Evolutionary conservation across 495 filamentous ascomycete species (phyloP).

Genomic region (Penicillium pulvis): DNA sequence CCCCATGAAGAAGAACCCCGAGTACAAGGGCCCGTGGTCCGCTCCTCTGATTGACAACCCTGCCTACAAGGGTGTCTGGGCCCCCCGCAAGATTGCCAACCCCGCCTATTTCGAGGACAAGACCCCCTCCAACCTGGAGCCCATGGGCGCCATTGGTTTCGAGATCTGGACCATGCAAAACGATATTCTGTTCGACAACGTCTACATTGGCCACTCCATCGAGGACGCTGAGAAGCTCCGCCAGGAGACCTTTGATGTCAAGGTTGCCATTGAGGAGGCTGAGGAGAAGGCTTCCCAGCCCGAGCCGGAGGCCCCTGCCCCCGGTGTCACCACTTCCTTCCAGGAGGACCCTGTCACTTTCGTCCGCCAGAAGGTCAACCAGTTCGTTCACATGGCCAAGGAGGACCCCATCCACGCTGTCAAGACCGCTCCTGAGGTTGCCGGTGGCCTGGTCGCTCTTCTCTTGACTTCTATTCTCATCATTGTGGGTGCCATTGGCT

Average conservation of each 20-base stretch:
- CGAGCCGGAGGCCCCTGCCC: conserved; percentile 65
- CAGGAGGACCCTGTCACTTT: conserved; percentile 87
- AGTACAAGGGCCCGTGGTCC: conserved; percentile 98
- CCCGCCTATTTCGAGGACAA: conserved; percentile 98
- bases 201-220: conserved; percentile 98
- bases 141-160: conserved; percentile 97
- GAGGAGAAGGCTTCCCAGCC: conserved; percentile 83
- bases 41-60: conserved; percentile 97
- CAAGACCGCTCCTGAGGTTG: conserved; percentile 89
- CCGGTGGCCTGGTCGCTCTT: conserved; percentile 72
- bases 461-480: conserved; percentile 68
- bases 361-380: conserved; percentile 87
- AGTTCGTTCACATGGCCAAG: conserved; percentile 83
- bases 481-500: conserved; percentile 58
- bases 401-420: conserved; percentile 86
- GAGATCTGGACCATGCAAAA: conserved; percentile 99
- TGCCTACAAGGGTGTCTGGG: conserved; percentile 95
- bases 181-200: conserved; percentile 99
- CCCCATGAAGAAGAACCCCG: conserved; percentile 94
- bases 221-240: conserved; percentile 91
- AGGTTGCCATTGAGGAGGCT: conserved; percentile 80
- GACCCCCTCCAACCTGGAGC: conserved; percentile 93
- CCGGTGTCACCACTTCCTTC: conserved; percentile 82
- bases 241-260: conserved; percentile 89
- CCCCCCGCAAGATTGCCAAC: conserved; percentile 94